A percentile compares a stretch with the other conserved stretches of the same genome.
Evolutionary conservation across 306 rosid species (phyloP).

Genomic region (Dryas drummondii): DNA sequence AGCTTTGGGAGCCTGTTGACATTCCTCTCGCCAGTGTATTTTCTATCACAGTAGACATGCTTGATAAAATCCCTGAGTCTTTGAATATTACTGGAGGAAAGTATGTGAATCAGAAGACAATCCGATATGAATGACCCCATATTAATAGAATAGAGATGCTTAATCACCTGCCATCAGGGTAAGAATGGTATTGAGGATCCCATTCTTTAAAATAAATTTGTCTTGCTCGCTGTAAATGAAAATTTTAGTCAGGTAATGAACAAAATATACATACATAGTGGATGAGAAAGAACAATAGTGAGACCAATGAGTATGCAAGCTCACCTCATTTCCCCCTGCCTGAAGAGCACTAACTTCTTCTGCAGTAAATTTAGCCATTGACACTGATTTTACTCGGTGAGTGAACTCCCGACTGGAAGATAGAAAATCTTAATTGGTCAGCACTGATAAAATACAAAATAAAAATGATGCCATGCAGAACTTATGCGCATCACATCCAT

Average conservation of each 20-base stretch:
- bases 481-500: neutral
- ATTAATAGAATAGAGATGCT: constrained; percentile 9
- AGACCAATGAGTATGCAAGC: constrained; percentile 11
- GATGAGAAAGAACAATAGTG: constrained; percentile 2
- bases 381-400: constrained; percentile 87
- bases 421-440: constrained; percentile 19
- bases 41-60: constrained; percentile 66
- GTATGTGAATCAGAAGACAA: constrained; percentile 34
- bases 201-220: constrained; percentile 68
- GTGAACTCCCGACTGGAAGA: constrained; percentile 82
- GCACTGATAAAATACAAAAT: neutral
- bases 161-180: constrained; percentile 65
- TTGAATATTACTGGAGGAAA: constrained; percentile 57
- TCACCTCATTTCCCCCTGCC: constrained; percentile 91
- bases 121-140: constrained; percentile 5
- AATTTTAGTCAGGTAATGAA: constrained; percentile 14
- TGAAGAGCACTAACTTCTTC: constrained; percentile 85
- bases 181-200: constrained; percentile 59
- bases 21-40: constrained; percentile 60
- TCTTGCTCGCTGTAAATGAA: constrained; percentile 61
- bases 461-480: neutral
- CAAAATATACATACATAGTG: constrained; percentile 5
- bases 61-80: constrained; percentile 75
- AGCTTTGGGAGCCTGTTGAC: constrained; percentile 40
- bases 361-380: constrained; percentile 70